Evolutionary conservation across 345 rosid genomes (phyloP), one percentile per base, ranked within the genome.

Genomic region (Psidium guajava): DNA sequence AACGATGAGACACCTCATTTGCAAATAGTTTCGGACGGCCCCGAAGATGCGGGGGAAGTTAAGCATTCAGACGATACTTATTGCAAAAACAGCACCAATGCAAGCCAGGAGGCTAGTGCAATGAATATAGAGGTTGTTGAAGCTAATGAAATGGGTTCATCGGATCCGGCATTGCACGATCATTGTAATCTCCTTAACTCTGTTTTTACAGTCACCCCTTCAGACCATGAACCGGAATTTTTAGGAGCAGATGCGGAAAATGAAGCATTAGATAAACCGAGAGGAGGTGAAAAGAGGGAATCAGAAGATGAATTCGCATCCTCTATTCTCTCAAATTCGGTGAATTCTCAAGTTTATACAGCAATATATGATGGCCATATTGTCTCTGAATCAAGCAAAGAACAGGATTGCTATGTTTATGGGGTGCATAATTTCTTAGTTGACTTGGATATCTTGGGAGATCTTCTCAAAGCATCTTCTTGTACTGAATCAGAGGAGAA

Each of bases 401-500:
- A 69, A 32, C 6, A 69, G 6, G 7, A 11, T 32, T 8, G 24
- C 47, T 18, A 18, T 69, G 47, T 36, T 69, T 69, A 69, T 36
- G 77, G 77, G 47, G 77, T 24, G 8, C 47, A 69, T 6, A 69
- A 69, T 69, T 40, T 69, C 47, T 69, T 69, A 36, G 47, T 69
- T 69, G 77, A 69, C 25, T 8, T 69, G 24, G 77, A 69, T 24
- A 32, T 69, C 77, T 69, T 69, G 77, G 47, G 47, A 69, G 77
- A 69, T 36, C 47, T 69, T 36, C 24, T 69, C 24, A 85, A 88
- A 74, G 82, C 87, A 74, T 64, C 80, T 82, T 88, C 86, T 54
- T 84, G 89, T 83, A 86, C 90, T 58, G 88, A 87, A 87, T 82
- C 90, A 27, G 82, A 36, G 80, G 16, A 21, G 61, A 87, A 86